Conservation (phyloP, 2,329 filamentous ascomycete genomes). For the Hypoxylon sp. region DNA sequence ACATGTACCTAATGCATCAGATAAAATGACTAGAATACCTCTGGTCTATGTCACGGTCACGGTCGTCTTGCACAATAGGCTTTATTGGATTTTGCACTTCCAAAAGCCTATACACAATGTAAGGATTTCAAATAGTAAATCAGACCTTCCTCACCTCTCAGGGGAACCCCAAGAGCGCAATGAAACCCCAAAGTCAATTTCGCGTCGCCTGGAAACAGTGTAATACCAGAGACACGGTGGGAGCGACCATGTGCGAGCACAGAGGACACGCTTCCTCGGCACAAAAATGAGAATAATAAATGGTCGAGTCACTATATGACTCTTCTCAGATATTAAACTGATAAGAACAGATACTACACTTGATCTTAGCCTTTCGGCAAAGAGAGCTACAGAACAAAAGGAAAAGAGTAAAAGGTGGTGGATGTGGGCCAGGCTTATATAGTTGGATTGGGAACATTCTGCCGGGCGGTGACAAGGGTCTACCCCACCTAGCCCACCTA, state of each 20-base stretch:
- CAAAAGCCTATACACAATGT: background rate
- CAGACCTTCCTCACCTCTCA: slow-evolving; percentile 65
- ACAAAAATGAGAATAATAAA: slow-evolving; percentile 78
- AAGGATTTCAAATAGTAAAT: background rate
- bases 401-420: slow-evolving; percentile 20
- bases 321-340: slow-evolving; percentile 75
- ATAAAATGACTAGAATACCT: background rate
- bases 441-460: slow-evolving; percentile 1
- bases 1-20: background rate
- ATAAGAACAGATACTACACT: slow-evolving; percentile 80
- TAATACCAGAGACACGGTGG: slow-evolving; percentile 76
- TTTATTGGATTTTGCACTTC: background rate
- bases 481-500: slow-evolving; percentile 14
- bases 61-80: background rate
- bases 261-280: slow-evolving; percentile 62
- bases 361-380: slow-evolving; percentile 69
- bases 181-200: slow-evolving; percentile 62
- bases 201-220: slow-evolving; percentile 75
- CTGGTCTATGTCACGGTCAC: background rate
- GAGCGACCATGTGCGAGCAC: slow-evolving; percentile 72
- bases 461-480: slow-evolving; percentile 29
- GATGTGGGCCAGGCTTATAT: slow-evolving; percentile 6
- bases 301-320: slow-evolving; percentile 31
- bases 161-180: slow-evolving; percentile 63
- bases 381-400: slow-evolving; percentile 56